Base-by-base conservation (phyloP, 2,329 filamentous ascomycete genomes). In the Zasmidium cellare region DNA sequence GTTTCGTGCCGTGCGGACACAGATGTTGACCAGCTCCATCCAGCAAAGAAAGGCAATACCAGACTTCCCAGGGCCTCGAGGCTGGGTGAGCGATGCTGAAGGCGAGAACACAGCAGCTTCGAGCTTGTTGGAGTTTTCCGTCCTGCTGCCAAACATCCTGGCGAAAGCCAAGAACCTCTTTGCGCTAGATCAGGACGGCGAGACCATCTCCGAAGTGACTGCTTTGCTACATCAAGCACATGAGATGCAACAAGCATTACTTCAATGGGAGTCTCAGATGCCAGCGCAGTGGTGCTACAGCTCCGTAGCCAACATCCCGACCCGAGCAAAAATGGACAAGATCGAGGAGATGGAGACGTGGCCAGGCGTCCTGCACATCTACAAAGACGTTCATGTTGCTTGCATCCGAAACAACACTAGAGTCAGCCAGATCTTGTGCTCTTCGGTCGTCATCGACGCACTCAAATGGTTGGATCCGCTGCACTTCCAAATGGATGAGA, bases 1-100 rank as follows among this genome's bases (percentile, higher is more conserved):
- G 18, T 60, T 60, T 12, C 55, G 55, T 14, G 58, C 55, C 2
- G 55, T 57, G 6, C 19, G 54, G n/a, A 57, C 44, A 19, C 58
- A 60, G 41, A 53, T 60, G 47, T 41, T 60, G 18, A 45, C 51
- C 9, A 55, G 51, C 25, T 35, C 56, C 9, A 59, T 59, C 16
- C 56, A 59, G 22, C 56, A 59, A 31, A 38, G 47, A 12, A 55
- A 51, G 24, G 23, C 28, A 14, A 38, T 59, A 19, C 51, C 56
- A 24, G 47, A 51, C 14, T 55, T 59, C 12, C 56, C 51, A 9
- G 56, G 51, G 9, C 56, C 51, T 6, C 52, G 51, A n/a, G 56
- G 56, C 1, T 59, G 56, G 56, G n/a, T 35, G 0, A 53, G 31
- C 14, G 56, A 59, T 49, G 11, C 47, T 9, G 52, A 51, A n/a